Base-by-base conservation (phyloP, 208 protist genomes). In the Leishmania tropica region DNA sequence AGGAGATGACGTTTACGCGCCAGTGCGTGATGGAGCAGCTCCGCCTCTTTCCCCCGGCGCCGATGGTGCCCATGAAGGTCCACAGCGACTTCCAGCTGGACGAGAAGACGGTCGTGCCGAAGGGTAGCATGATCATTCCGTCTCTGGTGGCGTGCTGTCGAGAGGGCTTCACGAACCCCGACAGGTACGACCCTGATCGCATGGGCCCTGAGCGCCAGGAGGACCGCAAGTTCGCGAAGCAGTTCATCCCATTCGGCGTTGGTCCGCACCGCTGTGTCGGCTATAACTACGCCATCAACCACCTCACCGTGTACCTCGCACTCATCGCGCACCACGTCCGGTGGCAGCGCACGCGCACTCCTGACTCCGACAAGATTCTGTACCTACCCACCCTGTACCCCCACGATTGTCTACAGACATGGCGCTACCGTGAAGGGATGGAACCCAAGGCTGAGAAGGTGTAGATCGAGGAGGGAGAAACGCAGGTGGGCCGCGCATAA, bases 221-320 rank as follows among this genome's bases (percentile, higher is more conserved):
- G 87, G 97, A 95, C 80, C 88, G 89, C 74, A 94, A 96, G 80
- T 94, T 96, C 80, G 84, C 92, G 68, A 97, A 97, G 89, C 92
- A 97, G 87, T 98, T 97, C 80, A 92, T 98, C 40, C 93, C 96
- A 4, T 99, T 99, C 79, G 96, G 96, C 75, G 87, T 93, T 65
- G 96, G 96, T 35, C 93, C 97, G 28, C 96, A 99, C 87, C 93
- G 93, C 78, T 99, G 97, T 85, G 89, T 98, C 48, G 97, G 97
- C 40, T 95, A 95, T 85, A 96, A 99, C 89, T 98, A 98, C 78
- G 96, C 96, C 75, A 98, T 98, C 79, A 98, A 98, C 83, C 97
- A 99, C 87, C 87, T 99, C 42, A 97, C 92, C 75, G 89, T 96
- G 37, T 98, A 95, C 88, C 78, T 98, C 21, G 94, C 93, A 2